Evolutionary conservation across 208 protist species (phyloP), one percentile per base, ranked within the genome.

Genomic region (Wallacemonas sp.): DNA sequence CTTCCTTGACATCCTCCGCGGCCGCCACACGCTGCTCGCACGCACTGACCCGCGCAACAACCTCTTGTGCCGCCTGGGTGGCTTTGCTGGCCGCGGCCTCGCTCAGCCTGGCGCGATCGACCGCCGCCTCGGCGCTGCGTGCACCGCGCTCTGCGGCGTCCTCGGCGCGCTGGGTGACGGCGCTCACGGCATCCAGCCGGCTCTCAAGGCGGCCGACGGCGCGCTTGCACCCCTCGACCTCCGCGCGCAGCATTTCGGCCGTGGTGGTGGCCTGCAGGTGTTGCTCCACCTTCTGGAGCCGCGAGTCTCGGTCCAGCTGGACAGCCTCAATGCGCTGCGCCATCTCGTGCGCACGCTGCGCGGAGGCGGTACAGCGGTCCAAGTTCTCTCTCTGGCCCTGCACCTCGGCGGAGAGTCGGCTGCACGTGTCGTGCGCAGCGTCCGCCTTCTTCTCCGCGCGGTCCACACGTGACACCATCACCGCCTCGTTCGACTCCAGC

Each of bases 381-480:
- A 65, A 44, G 57, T 65, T 64, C 45, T 91, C 80, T 39, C 68
- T 61, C 30, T 71, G 78, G 10, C 71, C 55, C 36, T 61, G 34
- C 22, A 85, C 45, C 13, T 41, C 45, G 0, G 75, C 74, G 30
- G 89, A 81, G 53, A 77, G 71, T 21, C 73, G 73, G 10, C 60
- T 63, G 19, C 54, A 68, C 4, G 66, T 63, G 21, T 89, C 83
- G 42, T 85, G 75, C 32, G 78, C 77, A 24, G 75, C 64, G 57
- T 92, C 82, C 1, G 79, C 66, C 71, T 87, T 92, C 38, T 78
- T 71, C 76, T 94, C 85, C 34, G 81, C 85, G 3, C 83, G 69
- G 46, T 92, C 85, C 21, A 91, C 57, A 24, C 80, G 78, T 9
- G 79, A 86, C 19, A 61, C 21, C n/a, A 61, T 55, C 3, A 87